A percentile compares a stretch with the other conserved stretches of the same genome.
phyloP scores from a whole-genome alignment of 2,329 filamentous ascomycete genomes.

The Teratosphaeria zuluensis region DNA sequence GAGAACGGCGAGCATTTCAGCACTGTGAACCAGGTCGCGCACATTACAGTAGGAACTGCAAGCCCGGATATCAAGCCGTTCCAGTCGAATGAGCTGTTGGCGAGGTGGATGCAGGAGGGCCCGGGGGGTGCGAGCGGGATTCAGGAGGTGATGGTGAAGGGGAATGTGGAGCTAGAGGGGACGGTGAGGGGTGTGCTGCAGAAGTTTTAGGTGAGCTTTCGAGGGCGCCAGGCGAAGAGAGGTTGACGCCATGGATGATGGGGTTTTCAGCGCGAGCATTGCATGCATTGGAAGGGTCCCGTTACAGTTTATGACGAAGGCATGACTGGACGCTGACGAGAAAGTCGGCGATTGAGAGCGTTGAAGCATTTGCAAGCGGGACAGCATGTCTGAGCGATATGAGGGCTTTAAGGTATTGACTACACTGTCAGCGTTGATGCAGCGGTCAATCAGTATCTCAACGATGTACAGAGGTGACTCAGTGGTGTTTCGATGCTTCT shows the following conservation, averaged over 20 bases:
- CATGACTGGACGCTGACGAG: neutral
- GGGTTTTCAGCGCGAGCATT: neutral
- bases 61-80: conserved; percentile 70
- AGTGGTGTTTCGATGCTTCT: neutral
- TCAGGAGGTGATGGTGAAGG: conserved; percentile 44
- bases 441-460: too few relatives aligned
- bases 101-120: conserved; percentile 59
- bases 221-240: neutral
- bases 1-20: conserved; percentile 46
- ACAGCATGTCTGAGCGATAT: neutral
- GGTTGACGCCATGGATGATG: neutral
- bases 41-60: conserved; percentile 83
- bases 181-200: conserved; percentile 42
- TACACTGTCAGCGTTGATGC: neutral
- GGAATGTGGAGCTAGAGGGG: conserved; percentile 47
- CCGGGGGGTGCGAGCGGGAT: conserved; percentile 44
- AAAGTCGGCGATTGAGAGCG: neutral
- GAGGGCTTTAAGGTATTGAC: neutral
- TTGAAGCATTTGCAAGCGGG: neutral
- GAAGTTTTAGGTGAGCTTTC: conserved; percentile 1
- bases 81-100: conserved; percentile 82
- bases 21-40: conserved; percentile 68
- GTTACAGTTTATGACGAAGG: neutral
- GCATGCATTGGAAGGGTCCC: neutral
- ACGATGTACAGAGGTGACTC: too few relatives aligned